Base-by-base conservation (phyloP, 768 basidiomycete genomes). In the Psilocybe subaeruginosa region DNA sequence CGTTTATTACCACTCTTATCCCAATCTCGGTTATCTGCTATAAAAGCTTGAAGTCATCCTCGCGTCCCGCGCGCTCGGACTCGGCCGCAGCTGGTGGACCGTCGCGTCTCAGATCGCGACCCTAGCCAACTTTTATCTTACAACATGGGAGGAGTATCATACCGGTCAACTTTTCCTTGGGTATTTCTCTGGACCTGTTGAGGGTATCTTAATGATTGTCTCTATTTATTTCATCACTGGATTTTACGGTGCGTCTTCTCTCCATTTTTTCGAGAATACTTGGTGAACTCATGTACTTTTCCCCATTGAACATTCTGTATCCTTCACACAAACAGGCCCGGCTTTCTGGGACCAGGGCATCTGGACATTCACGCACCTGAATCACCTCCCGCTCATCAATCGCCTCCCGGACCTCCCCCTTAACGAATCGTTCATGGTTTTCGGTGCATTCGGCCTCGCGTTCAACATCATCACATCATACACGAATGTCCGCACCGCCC, bases 51-150 rank as follows among this genome's bases (percentile, higher is more conserved):
- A 95, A 75, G 90, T 88, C 60, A 83, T 98, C 62, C 84, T 99
- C 45, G 84, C 86, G 5, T 80, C 87, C 7, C 86, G 91, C 29
- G 96, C 97, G 0, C 85, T 99, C 47, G 96, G 97, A 67, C 81
- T 98, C 19, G 94, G 93, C 11, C 82, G 95, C 17, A 95, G 93
- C 0, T 99, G 97, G 95, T 99, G 95, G 97, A 98, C 95, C 0
- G 89, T 99, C 35, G 85, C 91, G 0, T 91, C 91, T 0, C 93
- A 96, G 71, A 80, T 89, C 9, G 88, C 88, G 0, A 87, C 89
- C 0, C 75, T 91, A 43, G 87, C 86, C 62, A 92, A 90, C 71
- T 93, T 93, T 68, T 92, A 92, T 73, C 78, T 92, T 17, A 90
- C 90, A 3, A 93, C 91, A 14, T 92, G 90, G 89, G 89, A 82